These are phyloP conservation scores for Hypericum perforatum DNA, from an alignment of 345 rosid genomes.

Conservation along the genomic window DNA sequence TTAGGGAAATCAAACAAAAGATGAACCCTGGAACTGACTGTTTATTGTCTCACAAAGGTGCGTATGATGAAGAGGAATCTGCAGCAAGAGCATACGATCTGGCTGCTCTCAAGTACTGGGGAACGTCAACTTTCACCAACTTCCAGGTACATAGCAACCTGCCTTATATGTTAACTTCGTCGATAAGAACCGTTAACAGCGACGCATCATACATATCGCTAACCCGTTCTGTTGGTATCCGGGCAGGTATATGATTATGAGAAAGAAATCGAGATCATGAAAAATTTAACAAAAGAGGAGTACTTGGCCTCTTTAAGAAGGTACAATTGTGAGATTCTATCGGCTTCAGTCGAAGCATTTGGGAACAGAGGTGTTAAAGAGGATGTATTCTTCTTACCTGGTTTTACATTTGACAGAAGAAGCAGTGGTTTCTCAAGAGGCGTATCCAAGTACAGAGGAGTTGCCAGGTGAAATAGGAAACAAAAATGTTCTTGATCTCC, in stretches of 20 bases:
- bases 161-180: background rate
- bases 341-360: too few relatives aligned
- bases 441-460: slow-evolving; percentile 36
- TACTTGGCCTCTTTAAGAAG: slow-evolving; percentile 31
- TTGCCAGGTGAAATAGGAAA: slow-evolving; percentile 22
- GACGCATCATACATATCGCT: background rate
- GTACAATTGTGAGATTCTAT: slow-evolving; percentile 6
- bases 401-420: slow-evolving; percentile 14
- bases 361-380: background rate
- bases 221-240: background rate
- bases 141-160: slow-evolving; percentile 17
- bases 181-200: background rate
- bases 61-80: slow-evolving; percentile 38
- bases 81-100: slow-evolving; percentile 38
- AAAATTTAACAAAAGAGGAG: slow-evolving; percentile 27
- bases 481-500: too few relatives aligned
- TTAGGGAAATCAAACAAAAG: background rate
- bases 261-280: slow-evolving; percentile 30
- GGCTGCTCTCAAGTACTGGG: slow-evolving; percentile 39
- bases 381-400: background rate
- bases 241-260: slow-evolving; percentile 24
- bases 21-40: background rate
- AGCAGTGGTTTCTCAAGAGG: slow-evolving; percentile 44
- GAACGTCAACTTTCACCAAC: slow-evolving; percentile 23
- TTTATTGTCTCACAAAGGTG: slow-evolving; percentile 13